phyloP scores from a whole-genome alignment of 1,284 basidiomycete genomes.

The Volvariella surrecta region DNA sequence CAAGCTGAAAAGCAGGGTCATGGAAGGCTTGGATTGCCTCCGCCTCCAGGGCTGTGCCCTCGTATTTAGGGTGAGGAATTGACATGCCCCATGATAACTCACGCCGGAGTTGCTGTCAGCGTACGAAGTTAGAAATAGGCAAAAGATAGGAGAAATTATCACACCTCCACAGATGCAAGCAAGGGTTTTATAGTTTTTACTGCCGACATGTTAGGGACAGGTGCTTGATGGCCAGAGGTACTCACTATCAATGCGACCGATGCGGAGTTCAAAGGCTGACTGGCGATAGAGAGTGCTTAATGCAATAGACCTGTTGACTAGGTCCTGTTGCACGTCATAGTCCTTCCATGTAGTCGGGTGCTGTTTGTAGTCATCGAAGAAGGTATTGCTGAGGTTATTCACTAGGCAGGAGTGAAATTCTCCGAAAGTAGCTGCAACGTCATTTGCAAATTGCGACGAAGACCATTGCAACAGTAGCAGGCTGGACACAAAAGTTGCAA shows the following conservation, averaged over 20 bases:
- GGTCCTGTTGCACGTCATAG: constrained; percentile 18
- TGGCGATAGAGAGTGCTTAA: constrained; percentile 36
- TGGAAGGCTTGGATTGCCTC: constrained; percentile 19
- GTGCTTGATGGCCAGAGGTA: background rate
- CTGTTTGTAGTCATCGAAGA: constrained; percentile 15
- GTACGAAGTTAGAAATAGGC: constrained; percentile 1
- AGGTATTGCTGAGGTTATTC: constrained; percentile 24
- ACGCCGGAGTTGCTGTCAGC: constrained; percentile 33
- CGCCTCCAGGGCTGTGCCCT: constrained; percentile 9
- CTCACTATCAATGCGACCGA: constrained; percentile 37
- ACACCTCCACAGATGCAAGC: constrained; percentile 24
- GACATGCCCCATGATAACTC: constrained; percentile 39
- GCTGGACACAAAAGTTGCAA: constrained; percentile 30
- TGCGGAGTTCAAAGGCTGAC: constrained; percentile 37
- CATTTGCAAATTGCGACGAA: constrained; percentile 33
- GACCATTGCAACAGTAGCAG: constrained; percentile 33
- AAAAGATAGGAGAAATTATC: background rate
- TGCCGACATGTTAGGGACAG: constrained; percentile 12
- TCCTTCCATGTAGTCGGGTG: constrained; percentile 4
- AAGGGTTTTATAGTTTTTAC: constrained; percentile 38
- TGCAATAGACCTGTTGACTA: constrained; percentile 29
- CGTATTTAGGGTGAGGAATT: constrained; percentile 12
- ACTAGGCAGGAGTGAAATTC: constrained; percentile 20
- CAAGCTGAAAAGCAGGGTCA: constrained; percentile 24
- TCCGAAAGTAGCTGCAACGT: constrained; percentile 27